A percentile compares a stretch with the other conserved stretches of the same genome.
Evolutionary conservation across 495 filamentous ascomycete species (phyloP).

Genomic region (Neurospora sp.): DNA sequence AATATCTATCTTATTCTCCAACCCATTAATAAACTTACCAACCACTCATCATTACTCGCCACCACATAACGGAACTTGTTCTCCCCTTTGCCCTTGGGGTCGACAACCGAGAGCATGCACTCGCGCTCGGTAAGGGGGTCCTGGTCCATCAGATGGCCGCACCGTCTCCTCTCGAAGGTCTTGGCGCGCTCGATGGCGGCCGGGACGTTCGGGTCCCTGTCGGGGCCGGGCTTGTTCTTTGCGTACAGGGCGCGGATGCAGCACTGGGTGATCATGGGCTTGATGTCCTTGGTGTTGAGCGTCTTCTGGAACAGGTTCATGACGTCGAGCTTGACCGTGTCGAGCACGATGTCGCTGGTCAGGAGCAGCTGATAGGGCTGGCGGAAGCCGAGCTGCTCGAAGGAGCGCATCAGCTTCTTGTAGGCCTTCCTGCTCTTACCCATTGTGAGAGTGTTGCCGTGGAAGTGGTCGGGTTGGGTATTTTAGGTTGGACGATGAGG

Average conservation of each 20-base stretch:
- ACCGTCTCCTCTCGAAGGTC: conserved; percentile 72
- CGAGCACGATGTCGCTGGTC: conserved; percentile 24
- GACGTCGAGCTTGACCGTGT: conserved; percentile 59
- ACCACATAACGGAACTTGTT: conserved; percentile 92
- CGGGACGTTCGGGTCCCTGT: conserved; percentile 45
- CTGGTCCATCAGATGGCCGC: conserved; percentile 75
- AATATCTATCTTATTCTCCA: neutral
- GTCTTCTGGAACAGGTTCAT: conserved; percentile 54
- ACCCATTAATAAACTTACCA: conserved; percentile 12
- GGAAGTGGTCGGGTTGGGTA: neutral
- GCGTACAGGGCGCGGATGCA: conserved; percentile 53
- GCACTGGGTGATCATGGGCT: conserved; percentile 55
- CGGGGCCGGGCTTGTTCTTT: conserved; percentile 34
- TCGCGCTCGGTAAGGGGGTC: conserved; percentile 64
- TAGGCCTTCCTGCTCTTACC: conserved; percentile 93
- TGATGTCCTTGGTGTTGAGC: conserved; percentile 60
- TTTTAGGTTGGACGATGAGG: neutral
- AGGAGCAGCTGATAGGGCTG: conserved; percentile 84
- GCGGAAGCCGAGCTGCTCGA: conserved; percentile 51
- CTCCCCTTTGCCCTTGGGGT: conserved; percentile 53
- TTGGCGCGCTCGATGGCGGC: conserved; percentile 59
- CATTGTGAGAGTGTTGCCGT: conserved; percentile 11
- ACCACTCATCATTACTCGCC: conserved; percentile 53
- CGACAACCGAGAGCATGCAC: conserved; percentile 70
- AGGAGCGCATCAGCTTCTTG: conserved; percentile 91